Evolutionary conservation across 2,329 filamentous ascomycete species (phyloP).

Genomic region (Claviceps capensis): DNA sequence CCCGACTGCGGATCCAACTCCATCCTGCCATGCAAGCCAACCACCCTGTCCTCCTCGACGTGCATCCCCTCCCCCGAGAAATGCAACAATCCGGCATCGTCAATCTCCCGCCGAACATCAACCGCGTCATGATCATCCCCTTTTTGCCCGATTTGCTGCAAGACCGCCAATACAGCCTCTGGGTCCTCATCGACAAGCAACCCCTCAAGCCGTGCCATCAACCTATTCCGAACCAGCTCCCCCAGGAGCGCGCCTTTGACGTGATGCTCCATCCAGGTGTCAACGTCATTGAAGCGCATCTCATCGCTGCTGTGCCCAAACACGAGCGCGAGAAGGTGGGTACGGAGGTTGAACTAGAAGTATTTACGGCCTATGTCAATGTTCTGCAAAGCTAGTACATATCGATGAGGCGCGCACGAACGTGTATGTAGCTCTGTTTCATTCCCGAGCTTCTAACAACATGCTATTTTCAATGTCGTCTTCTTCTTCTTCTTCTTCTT

Average conservation of each 20-base stretch:
- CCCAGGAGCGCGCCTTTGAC: constrained; percentile 59
- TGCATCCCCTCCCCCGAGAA: constrained; percentile 51
- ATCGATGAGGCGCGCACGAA: no score
- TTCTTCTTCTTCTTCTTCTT: neutral
- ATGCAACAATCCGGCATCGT: constrained; percentile 61
- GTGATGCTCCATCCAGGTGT: constrained; percentile 55
- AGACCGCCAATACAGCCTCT: constrained; percentile 60
- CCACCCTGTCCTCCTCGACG: constrained; percentile 46
- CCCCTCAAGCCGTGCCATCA: constrained; percentile 35
- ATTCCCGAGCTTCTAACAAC: no score
- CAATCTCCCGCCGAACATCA: constrained; percentile 52
- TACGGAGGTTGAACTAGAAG: constrained; percentile 61
- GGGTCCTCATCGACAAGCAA: constrained; percentile 56
- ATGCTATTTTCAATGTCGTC: neutral
- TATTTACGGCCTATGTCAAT: constrained; percentile 62
- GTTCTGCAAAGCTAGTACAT: constrained; percentile 30
- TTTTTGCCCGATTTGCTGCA: constrained; percentile 49
- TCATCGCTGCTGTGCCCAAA: constrained; percentile 56
- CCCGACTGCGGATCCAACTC: constrained; percentile 49
- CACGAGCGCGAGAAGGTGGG: constrained; percentile 42
- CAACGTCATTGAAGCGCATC: constrained; percentile 66
- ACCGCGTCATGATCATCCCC: constrained; percentile 57
- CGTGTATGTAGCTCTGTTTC: no score
- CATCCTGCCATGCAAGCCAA: constrained; percentile 52
- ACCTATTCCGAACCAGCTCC: constrained; percentile 42